These are phyloP conservation scores for Picea abies DNA, from an alignment of 83 land plant species.

Conservation along the genomic window DNA sequence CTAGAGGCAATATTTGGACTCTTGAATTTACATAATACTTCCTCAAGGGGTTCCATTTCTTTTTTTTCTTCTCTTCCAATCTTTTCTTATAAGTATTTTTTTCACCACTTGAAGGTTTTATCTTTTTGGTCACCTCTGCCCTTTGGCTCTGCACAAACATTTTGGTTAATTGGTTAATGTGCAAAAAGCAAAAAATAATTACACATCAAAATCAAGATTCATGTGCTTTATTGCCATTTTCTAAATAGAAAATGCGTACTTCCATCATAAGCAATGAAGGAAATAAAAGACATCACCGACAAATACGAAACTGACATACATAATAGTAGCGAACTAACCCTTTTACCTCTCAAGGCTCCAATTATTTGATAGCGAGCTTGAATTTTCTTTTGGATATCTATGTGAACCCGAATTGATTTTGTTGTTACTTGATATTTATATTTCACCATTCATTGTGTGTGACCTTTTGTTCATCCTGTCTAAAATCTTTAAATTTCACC, in stretches of 20 bases:
- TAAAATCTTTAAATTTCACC: too few species aligned
- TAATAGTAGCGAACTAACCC: conserved; percentile 25
- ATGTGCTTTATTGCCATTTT: neutral
- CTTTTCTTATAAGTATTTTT: conserved; percentile 25
- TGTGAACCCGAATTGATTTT: conserved; percentile 26
- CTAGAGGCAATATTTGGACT: conserved; percentile 36
- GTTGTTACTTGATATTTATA: too few species aligned
- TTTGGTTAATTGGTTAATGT: neutral
- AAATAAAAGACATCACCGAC: neutral
- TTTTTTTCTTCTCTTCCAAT: conserved; percentile 51
- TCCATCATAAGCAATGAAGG: neutral
- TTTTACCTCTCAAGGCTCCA: conserved; percentile 36
- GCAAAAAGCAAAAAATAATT: neutral
- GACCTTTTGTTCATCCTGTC: too few species aligned
- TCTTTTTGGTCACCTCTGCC: conserved; percentile 32
- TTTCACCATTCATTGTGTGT: too few species aligned
- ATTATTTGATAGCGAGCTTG: conserved; percentile 32
- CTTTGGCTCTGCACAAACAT: conserved; percentile 42
- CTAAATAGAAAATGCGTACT: neutral
- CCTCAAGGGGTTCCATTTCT: conserved; percentile 68
- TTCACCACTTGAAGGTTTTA: conserved; percentile 37
- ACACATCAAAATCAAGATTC: neutral
- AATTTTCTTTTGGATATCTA: conserved; percentile 43
- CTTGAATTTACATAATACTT: conserved; percentile 54
- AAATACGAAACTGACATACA: neutral